These are phyloP conservation scores for Acanthamoeba sp. DNA, from an alignment of 208 protist species.

Conservation along the genomic window DNA sequence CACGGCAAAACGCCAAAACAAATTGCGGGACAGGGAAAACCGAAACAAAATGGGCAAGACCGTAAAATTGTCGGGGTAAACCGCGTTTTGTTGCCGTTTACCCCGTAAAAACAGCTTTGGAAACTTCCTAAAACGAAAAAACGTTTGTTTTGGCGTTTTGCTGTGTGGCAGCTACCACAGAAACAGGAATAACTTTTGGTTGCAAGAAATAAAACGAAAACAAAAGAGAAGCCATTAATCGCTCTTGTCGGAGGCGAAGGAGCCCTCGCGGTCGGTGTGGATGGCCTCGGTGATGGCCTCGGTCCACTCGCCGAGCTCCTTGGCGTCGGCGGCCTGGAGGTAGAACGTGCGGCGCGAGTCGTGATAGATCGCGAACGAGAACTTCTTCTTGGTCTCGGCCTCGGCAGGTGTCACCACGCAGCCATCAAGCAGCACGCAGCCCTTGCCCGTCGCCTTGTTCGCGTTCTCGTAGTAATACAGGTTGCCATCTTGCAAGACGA, in stretches of 20 bases:
- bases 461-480: slow-evolving; percentile 53
- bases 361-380: slow-evolving; percentile 65
- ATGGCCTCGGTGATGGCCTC: neutral
- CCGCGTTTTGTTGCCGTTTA: too few relatives aligned
- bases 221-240: neutral
- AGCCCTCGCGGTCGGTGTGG: neutral
- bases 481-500: slow-evolving; percentile 35
- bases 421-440: slow-evolving; percentile 26
- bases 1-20: too few relatives aligned
- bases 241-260: neutral
- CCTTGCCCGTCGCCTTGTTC: slow-evolving; percentile 27
- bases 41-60: too few relatives aligned
- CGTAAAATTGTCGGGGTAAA: too few relatives aligned
- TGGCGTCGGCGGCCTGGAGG: slow-evolving; percentile 16
- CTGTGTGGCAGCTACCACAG: neutral
- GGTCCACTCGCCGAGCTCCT: slow-evolving; percentile 31
- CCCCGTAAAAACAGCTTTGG: too few relatives aligned
- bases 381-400: slow-evolving; percentile 43
- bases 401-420: slow-evolving; percentile 6
- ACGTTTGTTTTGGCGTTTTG: too few relatives aligned
- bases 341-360: slow-evolving; percentile 42
- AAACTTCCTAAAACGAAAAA: too few relatives aligned
- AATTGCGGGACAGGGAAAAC: too few relatives aligned
- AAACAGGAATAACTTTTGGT: neutral
- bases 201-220: neutral